Evolutionary conservation across 2,329 filamentous ascomycete species (phyloP), one percentile per base, ranked within the genome.

Genomic region (Septoria petroselini): DNA sequence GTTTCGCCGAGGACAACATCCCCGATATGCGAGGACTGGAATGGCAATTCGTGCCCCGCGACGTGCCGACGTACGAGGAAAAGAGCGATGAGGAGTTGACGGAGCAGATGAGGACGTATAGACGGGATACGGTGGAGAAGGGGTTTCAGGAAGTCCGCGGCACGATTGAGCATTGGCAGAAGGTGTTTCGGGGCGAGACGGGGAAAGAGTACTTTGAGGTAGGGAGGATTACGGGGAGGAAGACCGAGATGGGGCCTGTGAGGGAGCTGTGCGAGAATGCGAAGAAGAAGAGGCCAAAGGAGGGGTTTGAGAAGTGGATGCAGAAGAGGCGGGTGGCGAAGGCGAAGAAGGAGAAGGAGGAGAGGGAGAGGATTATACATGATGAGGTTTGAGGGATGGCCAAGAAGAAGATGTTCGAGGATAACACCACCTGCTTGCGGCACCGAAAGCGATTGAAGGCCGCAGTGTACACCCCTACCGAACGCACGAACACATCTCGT

Each of bases 1-100:
- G 93, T 70, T 98, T 98, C 73, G 74, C 81, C 31, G 85, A 89
- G 57, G 93, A 98, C 74, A 76, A 84, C 25, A 93, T 84, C 1
- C 78, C 86, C 3, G 93, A 98, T 72, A 73, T 96, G 68, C 81
- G 87, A 54, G 93, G 93, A 38, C 85, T 88, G 3, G 93, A 97
- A 72, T 79, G 84, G 56, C 93, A 94, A 80, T 97, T 82, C 71
- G 68, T 84, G 1, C 80, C 82, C 0, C 67, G 91, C 7, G 77
- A 86, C 19, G 60, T 66, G 4, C 66, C 61, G 1, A 62, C 62
- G 7, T 64, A 63, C 30, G 57, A 60, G 11, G 58, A 61, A 25
- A 57, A 51, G 33, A 45, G 34, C 21, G 60, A 59, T 48, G 59
- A 50, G 37, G 55, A 58, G 29, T 42, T 60, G 41, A 59, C 53